Evolutionary conservation across 2,329 filamentous ascomycete species (phyloP), one percentile per base, ranked within the genome.

Genomic region (Pseudocercospora fuligena): DNA sequence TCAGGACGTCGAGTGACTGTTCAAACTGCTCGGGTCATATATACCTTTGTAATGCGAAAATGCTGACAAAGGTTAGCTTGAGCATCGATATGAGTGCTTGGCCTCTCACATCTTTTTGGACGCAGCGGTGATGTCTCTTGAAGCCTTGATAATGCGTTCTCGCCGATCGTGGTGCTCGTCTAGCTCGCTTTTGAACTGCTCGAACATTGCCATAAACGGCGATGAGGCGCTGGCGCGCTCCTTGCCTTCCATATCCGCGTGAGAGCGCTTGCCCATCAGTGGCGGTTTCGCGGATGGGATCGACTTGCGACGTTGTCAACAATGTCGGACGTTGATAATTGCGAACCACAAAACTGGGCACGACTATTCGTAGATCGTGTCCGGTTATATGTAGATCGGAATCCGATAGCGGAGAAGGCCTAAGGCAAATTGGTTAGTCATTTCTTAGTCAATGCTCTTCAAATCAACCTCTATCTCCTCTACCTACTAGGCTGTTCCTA

Each of bases 101-200:
- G 43, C 47, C 21, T 14, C 85, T 81, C 80, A 97, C 93, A 98
- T 96, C 82, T 98, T 99, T 85, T 99, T 99, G 80, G 93, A 97
- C 62, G 93, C 84, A 0, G 93, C 93, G 6, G 95, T 99, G 66
- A 99, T 92, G 78, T 99, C 95, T 69, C 94, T 86, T 8, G 92
- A 96, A 1, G 90, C 90, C 82, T 98, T 99, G 76, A 96, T 92
- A 72, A 97, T 89, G 61, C 91, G 88, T 82, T 97, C 94, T 64
- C 93, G 87, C 16, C 95, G 90, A 80, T 98, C 95, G 79, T 99
- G 92, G 78, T 98, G 94, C 80, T 95, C 89, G 76, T 99, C 95
- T 29, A 99, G 85, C 80, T 97, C 94, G 74, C 90, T 86, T 60
- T 94, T 90, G 78, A 98, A 97, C 7, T 79, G 82, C 78, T 92